Evolutionary conservation across 371 early-diverging fungal species (phyloP), one percentile per base, ranked within the genome.

Genomic region (Syncephalastrum racemosum): DNA sequence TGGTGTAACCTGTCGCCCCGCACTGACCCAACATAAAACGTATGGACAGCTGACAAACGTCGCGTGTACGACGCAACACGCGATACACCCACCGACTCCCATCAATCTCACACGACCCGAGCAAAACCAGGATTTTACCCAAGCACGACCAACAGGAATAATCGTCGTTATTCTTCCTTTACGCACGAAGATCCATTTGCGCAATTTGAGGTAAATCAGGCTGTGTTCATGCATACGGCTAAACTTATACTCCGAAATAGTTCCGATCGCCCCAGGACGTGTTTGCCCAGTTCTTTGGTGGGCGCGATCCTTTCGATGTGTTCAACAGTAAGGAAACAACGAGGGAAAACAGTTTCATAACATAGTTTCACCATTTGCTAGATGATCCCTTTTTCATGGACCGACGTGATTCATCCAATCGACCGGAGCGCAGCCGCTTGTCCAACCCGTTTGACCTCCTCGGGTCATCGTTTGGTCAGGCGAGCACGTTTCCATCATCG

Each of bases 211-310:
- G 71, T 67, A 68, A 25, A 22, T 20, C 27, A 43, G 10, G n/a
- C n/a, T 44, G 24, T 27, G 36, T 14, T 23, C 25, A 52, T 49
- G 12, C 16, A 44, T 4, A 19, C 45, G 6, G 13, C 25, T 44
- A 25, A 42, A 48, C 45, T 20, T 16, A 48, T 13, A 41, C 4
- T 56, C 36, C 16, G 20, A 27, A 46, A 13, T 55, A 79, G 77
- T 80, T 77, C 50, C 77, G 77, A 59, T 62, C 58, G 43, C 80
- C 80, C 36, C 62, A 73, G 41, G 77, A 80, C 13, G 64, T 80
- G 20, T 80, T 80, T 55, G 64, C 63, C 1, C 54, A 61, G n/a
- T 70, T 80, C 45, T 80, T 80, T 53, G 62, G 64, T 46, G 48
- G 51, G 41, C 27, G 27, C 0, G n/a, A 46, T 24, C 27, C 44